Evolutionary conservation across 148 eudicot species (phyloP), one percentile per base, ranked within the genome.

Genomic region (Chenopodium berlandieri): DNA sequence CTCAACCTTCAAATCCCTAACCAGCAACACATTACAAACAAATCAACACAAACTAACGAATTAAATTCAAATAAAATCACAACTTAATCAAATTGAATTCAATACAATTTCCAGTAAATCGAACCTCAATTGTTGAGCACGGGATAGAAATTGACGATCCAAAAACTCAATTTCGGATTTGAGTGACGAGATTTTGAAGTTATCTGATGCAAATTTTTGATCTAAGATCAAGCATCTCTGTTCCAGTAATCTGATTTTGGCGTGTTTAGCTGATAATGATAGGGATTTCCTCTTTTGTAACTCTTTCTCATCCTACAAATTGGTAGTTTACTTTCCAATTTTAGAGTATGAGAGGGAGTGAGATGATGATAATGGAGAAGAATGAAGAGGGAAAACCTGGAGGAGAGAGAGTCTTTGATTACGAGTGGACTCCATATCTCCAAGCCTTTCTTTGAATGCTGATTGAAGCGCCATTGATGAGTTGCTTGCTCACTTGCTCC

Each of bases 321-420:
- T 17, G 17, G 4, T 60, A 31, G 12, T 64, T 40, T 37, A 14
- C 62, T 7, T 44, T 67, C 13, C 31, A 34, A 1, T 82, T 27
- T 56, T 48, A 65, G 69, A 69, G 78, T 75, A 32, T 19, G 17
- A 37, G 46, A 40, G 22, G 1, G 4, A 22, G 7, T 20, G 14
- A 17, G 40, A 40, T 23, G 70, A 25, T 23, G 65, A 48, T 66
- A 20, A 23, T 27, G 71, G 19, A 40, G 17, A 23, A 30, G 78
- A 40, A 20, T 4, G 2, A 7, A 0, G 60, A 9, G 27, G 46
- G 4, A 32, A 54, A 13, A 90, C 89, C 91, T 90, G 87, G 80
- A 90, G 91, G 68, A 88, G 89, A 82, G 92, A 88, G 81, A 88
- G 84, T 13, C 90, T 83, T 6, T 87, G 89, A 75, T 86, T 90